Conservation (phyloP, 352 stramenopile species). For the Hyaloperonospora arabidopsidis region DNA sequence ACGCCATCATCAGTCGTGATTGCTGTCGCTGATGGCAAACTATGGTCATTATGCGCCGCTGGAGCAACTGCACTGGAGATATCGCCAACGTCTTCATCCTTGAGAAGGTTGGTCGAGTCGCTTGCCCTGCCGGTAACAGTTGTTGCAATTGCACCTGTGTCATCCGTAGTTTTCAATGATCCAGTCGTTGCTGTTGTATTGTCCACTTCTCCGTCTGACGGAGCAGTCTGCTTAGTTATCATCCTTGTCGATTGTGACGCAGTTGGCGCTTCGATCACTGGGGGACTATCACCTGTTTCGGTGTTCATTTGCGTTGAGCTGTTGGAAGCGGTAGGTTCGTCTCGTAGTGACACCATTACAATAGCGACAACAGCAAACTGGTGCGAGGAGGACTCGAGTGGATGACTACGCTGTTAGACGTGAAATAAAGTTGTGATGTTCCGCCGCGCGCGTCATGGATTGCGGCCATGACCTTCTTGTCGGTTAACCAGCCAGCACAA, state of each 20-base stretch:
- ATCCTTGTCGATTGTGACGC: conserved; percentile 13
- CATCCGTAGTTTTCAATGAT: conserved; percentile 7
- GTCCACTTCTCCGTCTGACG: conserved; percentile 10
- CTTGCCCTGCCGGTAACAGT: neutral
- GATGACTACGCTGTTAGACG: conserved; percentile 37
- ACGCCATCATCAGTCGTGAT: conserved; percentile 16
- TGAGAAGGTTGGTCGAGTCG: conserved; percentile 3
- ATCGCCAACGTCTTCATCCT: conserved; percentile 4
- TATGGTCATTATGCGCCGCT: conserved; percentile 11
- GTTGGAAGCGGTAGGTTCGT: conserved; percentile 14
- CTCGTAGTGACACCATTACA: conserved; percentile 20
- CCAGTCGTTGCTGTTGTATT: conserved; percentile 17
- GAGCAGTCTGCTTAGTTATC: conserved; percentile 19
- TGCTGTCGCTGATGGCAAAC: conserved; percentile 12
- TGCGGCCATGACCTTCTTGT: conserved; percentile 8
- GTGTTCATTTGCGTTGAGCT: conserved; percentile 7
- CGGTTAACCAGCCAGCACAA: conserved; percentile 7
- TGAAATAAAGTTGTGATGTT: conserved; percentile 31
- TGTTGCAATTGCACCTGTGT: conserved; percentile 4
- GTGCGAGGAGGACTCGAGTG: conserved; percentile 7
- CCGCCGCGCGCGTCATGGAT: conserved; percentile 7
- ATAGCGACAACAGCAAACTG: conserved; percentile 2
- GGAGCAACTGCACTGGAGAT: conserved; percentile 14
- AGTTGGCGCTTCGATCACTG: neutral
- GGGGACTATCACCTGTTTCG: neutral